A percentile compares a stretch with the other conserved stretches of the same genome.
These are phyloP conservation scores for Fonsecaea monophora DNA, from an alignment of 2,329 filamentous ascomycete genomes.

Conservation along the genomic window DNA sequence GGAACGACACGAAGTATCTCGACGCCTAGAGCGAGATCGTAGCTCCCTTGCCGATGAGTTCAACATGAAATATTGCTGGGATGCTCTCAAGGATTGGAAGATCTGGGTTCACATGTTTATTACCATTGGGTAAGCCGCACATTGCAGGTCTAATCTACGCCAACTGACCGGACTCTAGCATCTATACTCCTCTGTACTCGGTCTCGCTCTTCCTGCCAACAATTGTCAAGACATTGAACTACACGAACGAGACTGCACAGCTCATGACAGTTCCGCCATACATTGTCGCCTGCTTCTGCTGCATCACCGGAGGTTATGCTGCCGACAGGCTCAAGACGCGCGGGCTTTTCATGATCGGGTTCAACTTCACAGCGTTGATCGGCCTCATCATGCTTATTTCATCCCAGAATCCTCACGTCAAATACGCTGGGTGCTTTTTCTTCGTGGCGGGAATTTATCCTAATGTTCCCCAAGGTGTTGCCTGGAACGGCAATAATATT, in stretches of 20 bases:
- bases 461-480: constrained; percentile 82
- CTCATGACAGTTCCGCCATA: constrained; percentile 72
- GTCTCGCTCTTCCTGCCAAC: constrained; percentile 66
- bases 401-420: constrained; percentile 65
- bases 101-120: constrained; percentile 51
- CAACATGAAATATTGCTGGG: constrained; percentile 59
- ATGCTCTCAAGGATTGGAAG: constrained; percentile 58
- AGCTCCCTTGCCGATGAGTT: constrained; percentile 51
- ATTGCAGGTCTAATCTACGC: neutral
- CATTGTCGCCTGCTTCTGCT: constrained; percentile 65
- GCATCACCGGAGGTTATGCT: constrained; percentile 62
- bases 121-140: constrained; percentile 32
- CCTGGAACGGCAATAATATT: constrained; percentile 85
- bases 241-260: constrained; percentile 64
- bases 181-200: constrained; percentile 65
- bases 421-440: constrained; percentile 84
- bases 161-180: constrained; percentile 42
- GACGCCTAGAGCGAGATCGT: constrained; percentile 51
- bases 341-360: constrained; percentile 73
- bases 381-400: constrained; percentile 81
- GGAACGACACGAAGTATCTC: constrained; percentile 48
- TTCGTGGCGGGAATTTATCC: constrained; percentile 89
- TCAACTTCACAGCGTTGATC: constrained; percentile 71
- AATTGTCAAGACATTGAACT: constrained; percentile 64
- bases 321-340: constrained; percentile 65